phyloP scores from a whole-genome alignment of 352 stramenopile species.

The Globisporangium takayamanum region DNA sequence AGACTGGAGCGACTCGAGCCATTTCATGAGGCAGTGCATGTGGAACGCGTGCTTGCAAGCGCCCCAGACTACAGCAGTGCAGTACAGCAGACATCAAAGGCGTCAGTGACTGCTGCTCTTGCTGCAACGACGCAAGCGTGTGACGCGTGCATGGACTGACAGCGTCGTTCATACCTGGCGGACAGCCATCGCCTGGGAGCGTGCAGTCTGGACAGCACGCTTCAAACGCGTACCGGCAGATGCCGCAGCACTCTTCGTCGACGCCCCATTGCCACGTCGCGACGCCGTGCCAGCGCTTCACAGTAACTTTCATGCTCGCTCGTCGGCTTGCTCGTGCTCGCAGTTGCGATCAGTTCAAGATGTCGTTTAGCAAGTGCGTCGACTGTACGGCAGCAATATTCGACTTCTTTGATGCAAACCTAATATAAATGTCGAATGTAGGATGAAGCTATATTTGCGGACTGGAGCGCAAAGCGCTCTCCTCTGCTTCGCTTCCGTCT shows the following conservation, averaged over 20 bases:
- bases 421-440: too few relatives aligned
- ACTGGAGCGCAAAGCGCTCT: too few relatives aligned
- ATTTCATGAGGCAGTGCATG: conserved; percentile 93
- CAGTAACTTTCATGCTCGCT: conserved; percentile 59
- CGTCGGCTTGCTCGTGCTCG: not conserved
- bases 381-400: too few relatives aligned
- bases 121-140: not conserved
- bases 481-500: too few relatives aligned
- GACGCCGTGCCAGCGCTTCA: conserved; percentile 87
- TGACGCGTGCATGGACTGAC: not conserved
- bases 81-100: not conserved
- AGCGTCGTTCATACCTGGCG: conserved; percentile 39
- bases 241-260: conserved; percentile 88
- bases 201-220: conserved; percentile 77
- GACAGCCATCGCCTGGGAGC: conserved; percentile 74
- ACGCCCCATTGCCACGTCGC: conserved; percentile 90
- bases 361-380: too few relatives aligned
- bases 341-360: too few relatives aligned
- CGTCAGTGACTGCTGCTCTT: not conserved
- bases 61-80: conserved; percentile 57
- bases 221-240: conserved; percentile 82
- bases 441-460: too few relatives aligned
- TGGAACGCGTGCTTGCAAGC: conserved; percentile 89
- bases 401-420: too few relatives aligned
- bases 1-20: conserved; percentile 82